Conservation (phyloP, 1,284 basidiomycete genomes). For the Cutaneotrichosporon cavernicola region DNA sequence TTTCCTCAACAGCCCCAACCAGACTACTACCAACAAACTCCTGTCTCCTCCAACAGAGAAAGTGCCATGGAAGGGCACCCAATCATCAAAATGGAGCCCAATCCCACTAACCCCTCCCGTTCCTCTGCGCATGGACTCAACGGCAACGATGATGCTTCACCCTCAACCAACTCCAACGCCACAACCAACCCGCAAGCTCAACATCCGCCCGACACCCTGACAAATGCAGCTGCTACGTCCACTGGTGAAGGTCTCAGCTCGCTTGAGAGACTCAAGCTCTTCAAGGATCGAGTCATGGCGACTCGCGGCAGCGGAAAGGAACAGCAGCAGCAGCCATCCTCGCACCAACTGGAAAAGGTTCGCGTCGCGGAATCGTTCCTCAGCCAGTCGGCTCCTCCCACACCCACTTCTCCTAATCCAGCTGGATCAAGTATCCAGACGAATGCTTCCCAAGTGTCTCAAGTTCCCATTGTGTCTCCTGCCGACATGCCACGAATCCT, state of each 20-base stretch:
- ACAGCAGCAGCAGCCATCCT: background rate
- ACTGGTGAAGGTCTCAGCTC: constrained; percentile 15
- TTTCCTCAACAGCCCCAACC: background rate
- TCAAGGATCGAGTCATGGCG: constrained; percentile 26
- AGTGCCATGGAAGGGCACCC: background rate
- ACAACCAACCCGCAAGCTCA: background rate
- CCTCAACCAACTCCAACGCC: background rate
- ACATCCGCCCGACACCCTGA: background rate
- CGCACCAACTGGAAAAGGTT: background rate
- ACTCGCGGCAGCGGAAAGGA: constrained; percentile 5
- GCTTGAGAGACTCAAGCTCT: constrained; percentile 25
- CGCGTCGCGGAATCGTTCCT: constrained; percentile 21
- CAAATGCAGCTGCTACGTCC: background rate
- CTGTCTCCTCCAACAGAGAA: too few species aligned
- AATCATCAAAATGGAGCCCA: background rate
- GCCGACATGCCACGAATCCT: background rate
- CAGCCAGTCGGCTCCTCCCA: background rate
- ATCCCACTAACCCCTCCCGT: background rate
- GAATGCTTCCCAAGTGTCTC: background rate
- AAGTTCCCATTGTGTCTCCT: background rate
- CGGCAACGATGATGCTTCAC: background rate
- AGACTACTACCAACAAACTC: background rate
- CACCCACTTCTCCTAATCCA: background rate
- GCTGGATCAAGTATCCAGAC: background rate
- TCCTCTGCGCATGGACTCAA: background rate